A percentile compares a stretch with the other conserved stretches of the same genome.
Conservation (phyloP, 805 yeast species). For the Myxozyma lipomycoides region DNA sequence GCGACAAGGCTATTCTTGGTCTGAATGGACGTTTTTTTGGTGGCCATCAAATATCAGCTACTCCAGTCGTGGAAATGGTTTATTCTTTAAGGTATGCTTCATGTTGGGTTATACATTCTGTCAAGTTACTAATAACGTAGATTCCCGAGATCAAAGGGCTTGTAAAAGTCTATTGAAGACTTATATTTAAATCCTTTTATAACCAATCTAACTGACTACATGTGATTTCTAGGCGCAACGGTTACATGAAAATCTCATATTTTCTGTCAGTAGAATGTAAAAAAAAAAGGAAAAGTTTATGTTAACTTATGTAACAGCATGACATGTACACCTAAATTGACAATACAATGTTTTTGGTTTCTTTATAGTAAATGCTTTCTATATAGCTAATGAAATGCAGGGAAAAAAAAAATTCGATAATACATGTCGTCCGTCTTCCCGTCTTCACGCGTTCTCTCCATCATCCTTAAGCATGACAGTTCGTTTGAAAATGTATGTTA, state of each 20-base stretch:
- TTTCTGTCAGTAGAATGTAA: too few relatives aligned
- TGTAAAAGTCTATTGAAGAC: too few relatives aligned
- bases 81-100: slow-evolving; percentile 32
- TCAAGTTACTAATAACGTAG: slow-evolving; percentile 8
- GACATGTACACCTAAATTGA: too few relatives aligned
- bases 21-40: slow-evolving; percentile 39
- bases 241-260: too few relatives aligned
- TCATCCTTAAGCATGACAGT: background rate
- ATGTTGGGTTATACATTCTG: background rate
- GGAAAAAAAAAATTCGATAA: too few relatives aligned
- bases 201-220: too few relatives aligned
- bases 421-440: too few relatives aligned
- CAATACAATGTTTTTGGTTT: background rate
- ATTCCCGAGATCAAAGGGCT: slow-evolving; percentile 28
- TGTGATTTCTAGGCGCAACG: too few relatives aligned
- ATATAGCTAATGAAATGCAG: background rate
- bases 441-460: background rate
- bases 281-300: too few relatives aligned
- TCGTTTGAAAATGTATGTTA: background rate
- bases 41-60: slow-evolving; percentile 35
- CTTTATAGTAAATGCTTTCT: too few relatives aligned
- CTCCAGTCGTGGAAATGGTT: slow-evolving; percentile 34
- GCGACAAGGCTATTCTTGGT: slow-evolving; percentile 34
- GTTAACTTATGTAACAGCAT: too few relatives aligned
- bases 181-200: too few relatives aligned